Base-by-base conservation (phyloP, 116 monocot species). In the Cymodocea nodosa region DNA sequence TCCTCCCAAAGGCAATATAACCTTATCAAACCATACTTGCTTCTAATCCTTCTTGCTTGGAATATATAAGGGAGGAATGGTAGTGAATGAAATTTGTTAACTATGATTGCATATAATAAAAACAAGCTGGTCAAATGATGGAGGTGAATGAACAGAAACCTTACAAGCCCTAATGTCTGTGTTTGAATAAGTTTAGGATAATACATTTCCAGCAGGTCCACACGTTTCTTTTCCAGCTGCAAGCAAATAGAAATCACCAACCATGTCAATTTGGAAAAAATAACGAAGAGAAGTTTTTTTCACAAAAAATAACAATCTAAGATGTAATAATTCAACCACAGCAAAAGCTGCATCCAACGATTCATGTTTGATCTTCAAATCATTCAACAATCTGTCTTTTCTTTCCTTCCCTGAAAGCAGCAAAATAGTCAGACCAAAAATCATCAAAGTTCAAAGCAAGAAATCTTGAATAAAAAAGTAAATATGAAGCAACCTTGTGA, bases 111-210 rank as follows among this genome's bases (percentile, higher is more conserved):
- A 62, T n/a, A 11, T 36, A 37, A 17, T 39, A n/a, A 39, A 2
- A 62, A 18, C 18, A 62, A 15, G 62, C 25, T 24, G 25, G 23
- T 15, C 14, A 58, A 25, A 58, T 24, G 58, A 58, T 23, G 10
- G 23, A 9, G 4, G 4, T 56, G 3, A 56, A 61, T 18, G 55
- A 17, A 48, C 15, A 73, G n/a, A 65, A 17, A 25, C 60, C 84
- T 87, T 76, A 85, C 85, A 75, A 74, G 74, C 15, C 80, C 76
- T 71, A 92, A 72, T 49, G 65, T 77, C 58, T 85, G 85, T 25
- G 85, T 85, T 63, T 74, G 70, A 34, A 85, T 87, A 56, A 79
- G 70, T 56, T 83, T 79, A 17, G 78, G 72, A 66, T 77, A 81
- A 37, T 67, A 73, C 67, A 74, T 92, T 39, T 84, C 78, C 59